Evolutionary conservation across 371 early-diverging fungal genomes (phyloP), one percentile per base, ranked within the genome.

Genomic region (Mucor indicus): DNA sequence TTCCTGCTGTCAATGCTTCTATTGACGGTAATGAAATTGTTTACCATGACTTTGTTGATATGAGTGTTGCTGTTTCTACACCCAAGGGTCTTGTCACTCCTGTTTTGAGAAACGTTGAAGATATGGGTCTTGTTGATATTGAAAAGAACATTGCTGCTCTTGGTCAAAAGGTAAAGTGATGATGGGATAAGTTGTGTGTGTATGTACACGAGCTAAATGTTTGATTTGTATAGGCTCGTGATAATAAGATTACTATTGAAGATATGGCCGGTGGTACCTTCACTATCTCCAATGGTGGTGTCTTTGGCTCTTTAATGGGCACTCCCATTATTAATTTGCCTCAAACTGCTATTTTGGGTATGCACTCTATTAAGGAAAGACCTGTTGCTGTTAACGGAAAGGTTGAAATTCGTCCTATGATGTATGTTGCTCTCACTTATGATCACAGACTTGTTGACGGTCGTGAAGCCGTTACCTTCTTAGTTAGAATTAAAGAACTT

Each of bases 31-130:
- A 85, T 55, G 86, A 89, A 36, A 81, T 95, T 39, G 88, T 96
- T 30, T 96, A 89, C 80, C 84, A 83, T 59, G 95, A 96, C 80
- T 98, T 83, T 62, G 88, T 92, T 51, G 98, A 98, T 72, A 81
- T 98, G 67, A 87, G 87, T 50, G 93, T 96, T 37, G 98, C 98
- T 16, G 98, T 98, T 43, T 91, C 98, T 24, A 98, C 98, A 3
- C 97, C 97, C 62, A 96, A 96, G 83, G 98, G 98, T 51, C 83
- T 98, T 24, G 97, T 98, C 32, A 98, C 98, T 19, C 98, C 98
- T 21, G 95, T 95, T 7, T 66, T 98, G 47, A 86, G 98, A 64
- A 95, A 95, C 66, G 86, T 85, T 29, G 93, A 98, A 61, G 72
- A 77, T 49, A 75, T 92, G 81, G 77, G 79, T 48, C 87, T 93